Evolutionary conservation across 106 monocot genomes (phyloP).

Genomic region (Dioscorea alata): DNA sequence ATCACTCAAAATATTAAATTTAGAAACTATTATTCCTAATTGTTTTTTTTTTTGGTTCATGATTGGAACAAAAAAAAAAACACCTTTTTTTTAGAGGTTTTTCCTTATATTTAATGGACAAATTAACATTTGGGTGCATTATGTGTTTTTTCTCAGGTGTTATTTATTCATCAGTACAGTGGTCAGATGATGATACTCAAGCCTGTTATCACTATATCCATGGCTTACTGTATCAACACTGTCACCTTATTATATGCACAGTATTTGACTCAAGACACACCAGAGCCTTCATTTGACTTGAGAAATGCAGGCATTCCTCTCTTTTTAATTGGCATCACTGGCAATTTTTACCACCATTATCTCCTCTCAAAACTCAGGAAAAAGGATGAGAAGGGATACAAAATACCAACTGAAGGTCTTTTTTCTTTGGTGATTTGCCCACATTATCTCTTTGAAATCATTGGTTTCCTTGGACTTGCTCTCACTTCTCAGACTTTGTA

Average conservation of each 20-base stretch:
- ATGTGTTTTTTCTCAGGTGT: constrained; percentile 28
- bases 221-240: constrained; percentile 32
- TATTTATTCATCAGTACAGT: constrained; percentile 68
- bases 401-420: constrained; percentile 68
- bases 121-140: no score
- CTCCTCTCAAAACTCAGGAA: constrained; percentile 60
- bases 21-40: no score
- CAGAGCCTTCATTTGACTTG: constrained; percentile 43
- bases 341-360: constrained; percentile 83
- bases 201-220: constrained; percentile 23
- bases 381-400: constrained; percentile 59
- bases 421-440: constrained; percentile 72
- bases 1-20: no score
- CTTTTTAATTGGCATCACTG: constrained; percentile 54
- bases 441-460: constrained; percentile 86
- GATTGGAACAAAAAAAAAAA: no score
- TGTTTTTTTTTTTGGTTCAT: no score
- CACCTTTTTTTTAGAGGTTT: no score
- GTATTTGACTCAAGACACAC: constrained; percentile 23
- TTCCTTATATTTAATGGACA: no score
- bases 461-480: constrained; percentile 40
- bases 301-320: constrained; percentile 37
- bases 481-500: constrained; percentile 57
- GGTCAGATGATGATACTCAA: constrained; percentile 33
- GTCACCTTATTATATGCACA: constrained; percentile 54